Base-by-base conservation (phyloP, 805 yeast genomes). In the Lipomyces sp. region DNA sequence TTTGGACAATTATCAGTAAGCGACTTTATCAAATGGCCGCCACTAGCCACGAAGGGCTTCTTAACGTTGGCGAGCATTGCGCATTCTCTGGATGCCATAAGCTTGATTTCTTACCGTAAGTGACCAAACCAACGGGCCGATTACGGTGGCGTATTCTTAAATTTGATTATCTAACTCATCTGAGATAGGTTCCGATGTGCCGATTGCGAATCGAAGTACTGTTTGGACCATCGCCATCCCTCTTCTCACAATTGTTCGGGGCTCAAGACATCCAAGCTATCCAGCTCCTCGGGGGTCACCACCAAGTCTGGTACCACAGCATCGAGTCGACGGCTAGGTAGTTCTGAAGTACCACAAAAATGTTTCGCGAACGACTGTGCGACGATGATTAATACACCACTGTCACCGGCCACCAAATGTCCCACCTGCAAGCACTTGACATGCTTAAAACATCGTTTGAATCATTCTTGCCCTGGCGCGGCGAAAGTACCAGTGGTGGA, bases 51-150 rank as follows among this genome's bases (percentile, higher is more conserved):
- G 65, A 72, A 39, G 75, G 75, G 32, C 64, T 86, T 69, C 77
- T 87, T 75, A 83, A 87, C 58, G 81, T 87, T 4, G 90, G 90
- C n/a, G 75, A 81, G 64, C 85, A 85, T 71, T 87, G 90, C 74
- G 71, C 75, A 34, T 76, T 60, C 34, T 35, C 35, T 3, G 18
- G 80, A 18, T 87, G 90, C 73, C 77, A 81, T 57, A 80, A 78
- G 67, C 76, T 86, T 5, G 90, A 87, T 73, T 87, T 86, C 69
- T 76, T 87, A 35, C 90, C 90, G 18, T 67, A 59, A 32, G 71
- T 57, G 2, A 30, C 13, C 29, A 4, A 18, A 24, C 24, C 24
- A 24, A 13, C 5, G 39, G 13, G 39, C 29, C 18, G 15, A n/a
- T 18, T 42, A 5, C 32, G 59, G 35, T 35, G 29, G 54, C 18